Conservation (phyloP, 1,139 yeast genomes). For the Wickerhamomyces sp. region DNA sequence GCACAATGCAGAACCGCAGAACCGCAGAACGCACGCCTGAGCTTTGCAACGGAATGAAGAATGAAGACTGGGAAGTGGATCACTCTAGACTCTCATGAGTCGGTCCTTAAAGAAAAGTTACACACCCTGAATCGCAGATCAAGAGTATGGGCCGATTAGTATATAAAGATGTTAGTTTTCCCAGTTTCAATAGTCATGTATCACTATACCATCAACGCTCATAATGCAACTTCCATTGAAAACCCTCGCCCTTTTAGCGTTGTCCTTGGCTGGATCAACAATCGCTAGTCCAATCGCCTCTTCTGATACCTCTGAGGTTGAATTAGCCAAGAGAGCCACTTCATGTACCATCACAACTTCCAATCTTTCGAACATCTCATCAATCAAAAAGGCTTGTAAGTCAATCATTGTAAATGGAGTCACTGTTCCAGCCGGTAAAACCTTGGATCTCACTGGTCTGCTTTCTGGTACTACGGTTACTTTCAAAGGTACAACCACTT, state of each 20-base stretch:
- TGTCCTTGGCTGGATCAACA: background rate
- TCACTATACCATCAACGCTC: background rate
- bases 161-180: too few relatives aligned
- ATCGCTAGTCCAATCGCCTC: background rate
- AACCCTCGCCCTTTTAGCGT: background rate
- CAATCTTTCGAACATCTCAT: background rate
- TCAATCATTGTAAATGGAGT: conserved; percentile 8
- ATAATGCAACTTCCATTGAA: background rate
- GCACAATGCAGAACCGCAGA: too few relatives aligned
- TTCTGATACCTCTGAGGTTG: background rate
- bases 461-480: conserved; percentile 13
- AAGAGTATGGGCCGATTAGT: too few relatives aligned
- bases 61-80: too few relatives aligned
- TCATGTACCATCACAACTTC: conserved; percentile 2
- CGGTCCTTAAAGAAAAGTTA: too few relatives aligned
- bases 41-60: too few relatives aligned
- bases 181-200: too few relatives aligned
- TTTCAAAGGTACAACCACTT: conserved; percentile 14
- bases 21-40: too few relatives aligned
- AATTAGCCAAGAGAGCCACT: background rate
- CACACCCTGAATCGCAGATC: too few relatives aligned
- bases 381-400: conserved; percentile 5
- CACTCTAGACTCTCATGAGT: too few relatives aligned
- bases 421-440: conserved; percentile 16
- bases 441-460: conserved; percentile 13